These are phyloP conservation scores for Exophiala alcalophila DNA, from an alignment of 2,329 filamentous ascomycete genomes.

Conservation along the genomic window DNA sequence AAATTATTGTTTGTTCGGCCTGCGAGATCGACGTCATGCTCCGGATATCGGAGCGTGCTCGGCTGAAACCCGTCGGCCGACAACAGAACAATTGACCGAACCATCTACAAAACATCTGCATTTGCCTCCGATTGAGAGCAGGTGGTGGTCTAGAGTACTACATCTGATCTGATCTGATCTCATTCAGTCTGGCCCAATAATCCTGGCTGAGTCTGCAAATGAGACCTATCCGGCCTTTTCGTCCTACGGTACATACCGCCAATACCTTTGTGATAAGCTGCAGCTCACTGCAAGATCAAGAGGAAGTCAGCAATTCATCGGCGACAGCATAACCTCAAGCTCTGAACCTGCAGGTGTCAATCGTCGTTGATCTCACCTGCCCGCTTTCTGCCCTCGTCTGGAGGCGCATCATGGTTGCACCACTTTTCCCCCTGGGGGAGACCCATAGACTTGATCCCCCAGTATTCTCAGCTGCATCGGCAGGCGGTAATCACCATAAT, in stretches of 20 bases:
- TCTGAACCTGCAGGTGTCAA: background rate
- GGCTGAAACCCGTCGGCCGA: too few relatives aligned
- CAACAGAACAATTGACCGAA: too few relatives aligned
- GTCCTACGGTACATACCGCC: too few relatives aligned
- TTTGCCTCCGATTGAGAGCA: too few relatives aligned
- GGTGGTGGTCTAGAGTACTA: too few relatives aligned
- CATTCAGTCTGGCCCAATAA: too few relatives aligned
- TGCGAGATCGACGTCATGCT: constrained; percentile 6
- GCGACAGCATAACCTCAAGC: background rate
- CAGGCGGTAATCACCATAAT: constrained; percentile 46
- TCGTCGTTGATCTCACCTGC: background rate
- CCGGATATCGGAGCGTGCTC: constrained; percentile 5
- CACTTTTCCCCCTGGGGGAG: constrained; percentile 6
- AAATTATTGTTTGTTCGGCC: constrained; percentile 19
- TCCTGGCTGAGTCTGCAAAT: too few relatives aligned
- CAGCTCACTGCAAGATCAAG: too few relatives aligned
- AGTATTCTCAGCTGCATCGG: constrained; percentile 54
- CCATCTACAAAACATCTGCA: too few relatives aligned
- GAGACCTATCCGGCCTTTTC: too few relatives aligned
- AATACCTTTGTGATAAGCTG: too few relatives aligned
- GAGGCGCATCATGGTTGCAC: constrained; percentile 2
- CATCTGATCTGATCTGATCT: too few relatives aligned
- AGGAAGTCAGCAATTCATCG: background rate
- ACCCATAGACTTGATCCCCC: constrained; percentile 35
- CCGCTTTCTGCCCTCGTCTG: constrained; percentile 4